These are phyloP conservation scores for Fagus sylvatica DNA, from an alignment of 306 rosid species.

Conservation along the genomic window DNA sequence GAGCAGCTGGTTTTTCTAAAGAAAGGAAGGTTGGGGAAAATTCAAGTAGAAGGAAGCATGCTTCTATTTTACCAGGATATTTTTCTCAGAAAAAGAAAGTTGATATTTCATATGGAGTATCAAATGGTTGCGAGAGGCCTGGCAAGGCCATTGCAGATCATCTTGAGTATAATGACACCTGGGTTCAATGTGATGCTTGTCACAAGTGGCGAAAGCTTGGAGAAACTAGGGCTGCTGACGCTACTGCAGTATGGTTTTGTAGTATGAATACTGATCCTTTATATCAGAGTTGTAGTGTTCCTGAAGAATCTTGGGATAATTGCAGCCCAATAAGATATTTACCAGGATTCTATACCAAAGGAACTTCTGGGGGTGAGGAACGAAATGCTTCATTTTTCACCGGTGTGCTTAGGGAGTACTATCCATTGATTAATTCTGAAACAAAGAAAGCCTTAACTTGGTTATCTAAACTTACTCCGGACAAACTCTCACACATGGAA, in stretches of 20 bases:
- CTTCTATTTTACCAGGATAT: constrained; percentile 33
- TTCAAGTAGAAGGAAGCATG: constrained; percentile 33
- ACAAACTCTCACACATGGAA: constrained; percentile 74
- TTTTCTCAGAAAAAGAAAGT: constrained; percentile 32
- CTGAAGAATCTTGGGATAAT: constrained; percentile 64
- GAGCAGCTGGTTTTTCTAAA: constrained; percentile 34
- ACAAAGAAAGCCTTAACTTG: constrained; percentile 79
- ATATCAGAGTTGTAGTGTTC: constrained; percentile 68
- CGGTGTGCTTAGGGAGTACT: constrained; percentile 79
- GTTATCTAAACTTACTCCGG: constrained; percentile 66
- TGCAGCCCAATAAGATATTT: constrained; percentile 56
- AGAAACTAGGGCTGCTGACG: constrained; percentile 52
- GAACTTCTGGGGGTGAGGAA: constrained; percentile 64
- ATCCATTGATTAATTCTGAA: constrained; percentile 53
- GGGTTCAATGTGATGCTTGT: constrained; percentile 97
- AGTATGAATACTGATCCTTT: constrained; percentile 77
- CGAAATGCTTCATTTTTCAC: constrained; percentile 76
- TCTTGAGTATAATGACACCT: constrained; percentile 58
- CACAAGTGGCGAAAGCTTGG: constrained; percentile 87
- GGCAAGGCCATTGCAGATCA: constrained; percentile 30
- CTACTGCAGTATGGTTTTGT: constrained; percentile 85
- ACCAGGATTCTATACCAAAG: constrained; percentile 78
- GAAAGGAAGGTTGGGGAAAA: constrained; percentile 36
- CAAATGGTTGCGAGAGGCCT: constrained; percentile 31
- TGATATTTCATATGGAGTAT: constrained; percentile 38